Base-by-base conservation (phyloP, 2,329 filamentous ascomycete genomes). In the Fusarium fujikuroi region DNA sequence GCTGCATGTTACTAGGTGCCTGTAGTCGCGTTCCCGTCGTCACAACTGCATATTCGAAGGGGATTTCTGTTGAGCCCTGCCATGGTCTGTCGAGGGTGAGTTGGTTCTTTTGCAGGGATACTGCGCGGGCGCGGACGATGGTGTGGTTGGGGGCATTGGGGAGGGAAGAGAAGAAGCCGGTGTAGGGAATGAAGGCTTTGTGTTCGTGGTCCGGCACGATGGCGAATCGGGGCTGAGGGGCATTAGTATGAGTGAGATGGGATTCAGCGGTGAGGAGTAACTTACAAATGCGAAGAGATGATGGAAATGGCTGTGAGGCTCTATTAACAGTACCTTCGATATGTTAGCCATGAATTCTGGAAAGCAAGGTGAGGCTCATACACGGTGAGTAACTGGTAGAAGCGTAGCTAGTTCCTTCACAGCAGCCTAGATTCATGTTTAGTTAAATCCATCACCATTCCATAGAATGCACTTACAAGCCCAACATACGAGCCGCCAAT, bases 291-390 rank as follows among this genome's bases (percentile, higher is more conserved):
- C 76, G n/a, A 85, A 89, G 0, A 83, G 79, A 60, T 85, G 86
- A 63, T 88, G 84, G 66, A 88, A 85, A 76, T 88, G 87, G 14
- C 83, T 84, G 63, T 87, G 86, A 58, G 83, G 85, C 69, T 89
- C 87, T 34, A 88, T 78, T 9, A 87, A 70, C 0, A 87, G 70
- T 3, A 28, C 25, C 25, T 28, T 28, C 6, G 25, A 28, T 28
- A 28, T 28, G 7, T 28, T 28, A 28, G 25, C 25, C 25, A 28
- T 28, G 25, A 28, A 28, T 7, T 28, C 25, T 28, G 25, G 25
- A 28, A 28, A 28, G 6, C 6, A 5, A 28, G 25, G 25, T 28
- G 6, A 5, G 6, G 25, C 6, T 28, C 25, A 28, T 28, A 88
- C 76, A 34, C 76, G 52, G 8, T 78, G 73, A 23, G 76, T 76